phyloP scores from a whole-genome alignment of 768 basidiomycete species.

The Sarcodon sp. region DNA sequence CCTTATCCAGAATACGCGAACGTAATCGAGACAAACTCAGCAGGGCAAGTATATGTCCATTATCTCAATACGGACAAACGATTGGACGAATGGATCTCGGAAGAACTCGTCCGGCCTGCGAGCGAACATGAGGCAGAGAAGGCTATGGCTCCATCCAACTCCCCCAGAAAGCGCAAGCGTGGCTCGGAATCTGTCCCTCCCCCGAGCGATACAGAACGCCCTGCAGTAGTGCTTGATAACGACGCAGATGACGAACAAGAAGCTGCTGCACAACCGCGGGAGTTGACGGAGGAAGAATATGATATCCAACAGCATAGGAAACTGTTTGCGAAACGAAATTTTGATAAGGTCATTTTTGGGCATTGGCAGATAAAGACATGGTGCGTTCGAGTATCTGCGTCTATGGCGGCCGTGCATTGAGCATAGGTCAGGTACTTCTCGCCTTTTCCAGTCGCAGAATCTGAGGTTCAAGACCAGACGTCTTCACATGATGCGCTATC shows the following conservation, averaged over 20 bases:
- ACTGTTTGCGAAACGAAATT: slow-evolving; percentile 63
- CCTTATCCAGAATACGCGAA: slow-evolving; percentile 27
- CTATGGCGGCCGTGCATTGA: neutral
- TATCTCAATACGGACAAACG: slow-evolving; percentile 59
- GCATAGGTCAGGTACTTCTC: slow-evolving; percentile 69
- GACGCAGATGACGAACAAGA: slow-evolving; percentile 5
- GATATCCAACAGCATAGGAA: slow-evolving; percentile 58
- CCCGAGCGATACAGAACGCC: neutral
- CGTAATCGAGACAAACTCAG: slow-evolving; percentile 36
- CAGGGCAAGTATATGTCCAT: slow-evolving; percentile 51
- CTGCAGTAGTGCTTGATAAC: neutral
- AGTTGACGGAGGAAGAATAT: slow-evolving; percentile 56
- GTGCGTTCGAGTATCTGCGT: slow-evolving; percentile 27
- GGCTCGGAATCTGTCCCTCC: neutral
- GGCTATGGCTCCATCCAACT: slow-evolving; percentile 6
- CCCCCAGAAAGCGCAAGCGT: slow-evolving; percentile 8
- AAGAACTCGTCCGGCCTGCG: slow-evolving; percentile 23
- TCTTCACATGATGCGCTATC: slow-evolving; percentile 9
- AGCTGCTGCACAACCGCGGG: slow-evolving; percentile 7
- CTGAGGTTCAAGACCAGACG: slow-evolving; percentile 40
- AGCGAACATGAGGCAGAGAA: slow-evolving; percentile 12
- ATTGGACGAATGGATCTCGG: slow-evolving; percentile 62
- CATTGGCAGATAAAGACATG: slow-evolving; percentile 83
- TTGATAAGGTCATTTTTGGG: slow-evolving; percentile 79
- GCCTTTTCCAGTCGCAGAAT: slow-evolving; percentile 72